Evolutionary conservation across 1,284 basidiomycete genomes (phyloP), one percentile per base, ranked within the genome.

Genomic region (Coniferiporia weirii): DNA sequence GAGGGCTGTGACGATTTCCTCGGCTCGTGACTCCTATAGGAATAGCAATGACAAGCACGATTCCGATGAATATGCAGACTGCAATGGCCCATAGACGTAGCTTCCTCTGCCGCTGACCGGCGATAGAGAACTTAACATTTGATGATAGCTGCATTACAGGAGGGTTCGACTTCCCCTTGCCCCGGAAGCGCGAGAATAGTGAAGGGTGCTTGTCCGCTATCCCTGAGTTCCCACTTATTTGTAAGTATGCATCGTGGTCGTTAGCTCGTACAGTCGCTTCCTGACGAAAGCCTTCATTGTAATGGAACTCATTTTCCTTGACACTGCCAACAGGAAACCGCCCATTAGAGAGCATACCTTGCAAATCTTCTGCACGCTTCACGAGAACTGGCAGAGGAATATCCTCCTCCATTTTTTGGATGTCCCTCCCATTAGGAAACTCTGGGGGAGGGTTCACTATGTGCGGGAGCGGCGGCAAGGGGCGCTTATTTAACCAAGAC

Each of bases 381-480:
- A 75, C 75, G n/a, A 84, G 75, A 22, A 79, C 73, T 1, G 79
- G 79, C 19, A 84, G 71, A 43, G 79, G 75, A 13, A 77, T 70
- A 48, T 69, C 64, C 44, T 79, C 76, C 55, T 85, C 83, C 52
- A 68, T 68, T 58, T 71, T 73, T 56, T 73, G 72, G 63, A 76
- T 70, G 44, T 74, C 73, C 54, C 69, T 69, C 61, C 80, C 76
- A 20, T 69, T 68, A 3, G 72, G 68, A 47, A 79, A 64, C 27
- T 38, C 32, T 4, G 57, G 53, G 17, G 57, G 17, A 76, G 70
- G 38, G 78, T 75, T 59, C 75, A 69, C 35, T 4, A 79, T 75
- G 13, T 80, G 73, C 15, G 70, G 71, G 17, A 85, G 73, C 0
- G 80, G 81, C 5, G 83, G 82, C 19, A 85, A 68, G 4, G 82